These are phyloP conservation scores for Eutrema yunnanense DNA, from an alignment of 345 rosid species.

Conservation along the genomic window DNA sequence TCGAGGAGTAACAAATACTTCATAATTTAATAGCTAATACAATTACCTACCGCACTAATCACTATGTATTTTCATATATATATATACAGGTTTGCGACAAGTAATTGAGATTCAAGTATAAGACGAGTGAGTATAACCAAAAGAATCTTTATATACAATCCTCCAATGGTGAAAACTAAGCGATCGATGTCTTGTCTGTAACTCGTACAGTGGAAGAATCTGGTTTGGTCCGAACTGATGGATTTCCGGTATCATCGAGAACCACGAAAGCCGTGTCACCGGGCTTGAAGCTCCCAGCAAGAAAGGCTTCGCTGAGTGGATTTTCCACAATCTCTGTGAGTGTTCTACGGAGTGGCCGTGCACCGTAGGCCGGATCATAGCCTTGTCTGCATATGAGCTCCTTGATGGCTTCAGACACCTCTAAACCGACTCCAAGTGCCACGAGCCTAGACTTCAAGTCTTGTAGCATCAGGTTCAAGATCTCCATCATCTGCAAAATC, in stretches of 20 bases:
- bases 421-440: constrained; percentile 74
- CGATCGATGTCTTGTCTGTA: constrained; percentile 49
- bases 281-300: constrained; percentile 59
- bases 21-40: not conserved
- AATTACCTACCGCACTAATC: constrained; percentile 16
- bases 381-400: constrained; percentile 80
- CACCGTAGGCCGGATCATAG: constrained; percentile 70
- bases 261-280: constrained; percentile 78
- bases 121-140: constrained; percentile 20
- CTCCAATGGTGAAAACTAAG: constrained; percentile 18
- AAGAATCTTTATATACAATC: constrained; percentile 29
- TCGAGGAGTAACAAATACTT: too few species aligned
- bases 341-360: constrained; percentile 82
- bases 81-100: constrained; percentile 37
- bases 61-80: constrained; percentile 22
- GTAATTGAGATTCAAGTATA: constrained; percentile 15
- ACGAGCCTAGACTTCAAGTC: constrained; percentile 74
- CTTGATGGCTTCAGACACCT: constrained; percentile 74
- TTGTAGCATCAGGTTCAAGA: constrained; percentile 74
- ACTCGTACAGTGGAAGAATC: constrained; percentile 39
- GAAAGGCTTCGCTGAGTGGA: constrained; percentile 80
- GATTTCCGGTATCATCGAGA: constrained; percentile 74
- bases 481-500: constrained; percentile 65
- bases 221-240: constrained; percentile 47
- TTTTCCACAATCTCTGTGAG: constrained; percentile 74